A percentile compares a stretch with the other conserved stretches of the same genome.
phyloP scores from a whole-genome alignment of 176 grass and related monocot species.

The Coix lacrymajobi region DNA sequence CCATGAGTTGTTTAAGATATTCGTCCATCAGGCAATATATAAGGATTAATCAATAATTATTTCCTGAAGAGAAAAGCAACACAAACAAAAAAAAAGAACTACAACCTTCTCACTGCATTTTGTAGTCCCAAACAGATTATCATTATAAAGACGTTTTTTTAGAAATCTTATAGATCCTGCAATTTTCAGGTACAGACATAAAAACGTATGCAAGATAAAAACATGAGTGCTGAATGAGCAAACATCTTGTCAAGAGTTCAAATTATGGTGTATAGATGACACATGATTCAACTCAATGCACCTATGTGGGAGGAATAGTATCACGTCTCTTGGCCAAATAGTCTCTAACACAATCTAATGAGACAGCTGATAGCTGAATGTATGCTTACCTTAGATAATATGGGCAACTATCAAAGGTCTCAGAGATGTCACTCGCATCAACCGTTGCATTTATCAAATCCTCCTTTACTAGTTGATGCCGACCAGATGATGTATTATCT shows the following conservation, averaged over 20 bases:
- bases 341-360: not conserved
- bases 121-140: not conserved
- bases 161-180: not conserved
- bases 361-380: not conserved
- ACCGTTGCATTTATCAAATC: slow-evolving; percentile 57
- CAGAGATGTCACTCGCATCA: slow-evolving; percentile 56
- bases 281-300: not conserved
- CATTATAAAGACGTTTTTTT: not conserved
- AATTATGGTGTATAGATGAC: not conserved
- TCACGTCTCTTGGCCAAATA: not conserved
- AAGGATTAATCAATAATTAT: not conserved
- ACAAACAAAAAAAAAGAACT: not conserved
- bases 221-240: not conserved
- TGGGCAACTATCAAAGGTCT: slow-evolving; percentile 80
- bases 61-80: not conserved
- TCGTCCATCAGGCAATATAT: not conserved
- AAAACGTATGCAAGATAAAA: not conserved
- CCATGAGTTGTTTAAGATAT: not conserved
- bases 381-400: slow-evolving; percentile 85
- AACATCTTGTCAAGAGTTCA: slow-evolving; percentile 1
- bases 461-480: slow-evolving; percentile 55
- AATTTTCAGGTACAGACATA: not conserved
- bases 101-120: not conserved
- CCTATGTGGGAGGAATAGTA: not conserved
- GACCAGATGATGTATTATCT: slow-evolving; percentile 37